These are phyloP conservation scores for Obba rivulosa DNA, from an alignment of 768 basidiomycete species.

Conservation along the genomic window DNA sequence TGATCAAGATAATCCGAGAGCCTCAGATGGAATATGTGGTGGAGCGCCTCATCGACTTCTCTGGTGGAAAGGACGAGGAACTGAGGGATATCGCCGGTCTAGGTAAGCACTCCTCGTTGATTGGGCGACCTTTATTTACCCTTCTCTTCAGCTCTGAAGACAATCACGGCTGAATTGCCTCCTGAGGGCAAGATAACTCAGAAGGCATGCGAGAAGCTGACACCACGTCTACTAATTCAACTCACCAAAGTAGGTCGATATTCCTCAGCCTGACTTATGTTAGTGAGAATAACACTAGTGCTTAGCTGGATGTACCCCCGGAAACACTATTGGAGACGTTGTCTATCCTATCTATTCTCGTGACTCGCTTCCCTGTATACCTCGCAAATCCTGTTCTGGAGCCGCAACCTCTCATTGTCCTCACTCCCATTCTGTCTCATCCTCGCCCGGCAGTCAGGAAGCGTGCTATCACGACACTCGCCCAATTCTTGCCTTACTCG, in stretches of 20 bases:
- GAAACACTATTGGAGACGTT: slow-evolving; percentile 82
- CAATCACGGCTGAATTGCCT: slow-evolving; percentile 87
- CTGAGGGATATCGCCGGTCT: slow-evolving; percentile 90
- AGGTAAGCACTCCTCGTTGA: slow-evolving; percentile 43
- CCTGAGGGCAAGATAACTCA: slow-evolving; percentile 74
- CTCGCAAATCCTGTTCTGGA: slow-evolving; percentile 47
- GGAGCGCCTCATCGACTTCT: slow-evolving; percentile 84
- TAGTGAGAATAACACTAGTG: background rate
- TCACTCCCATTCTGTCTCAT: slow-evolving; percentile 71
- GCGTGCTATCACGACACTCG: slow-evolving; percentile 81
- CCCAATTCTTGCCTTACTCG: slow-evolving; percentile 77
- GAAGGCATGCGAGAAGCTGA: slow-evolving; percentile 77
- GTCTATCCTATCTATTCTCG: slow-evolving; percentile 82
- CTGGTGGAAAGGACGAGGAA: slow-evolving; percentile 85
- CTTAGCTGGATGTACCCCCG: slow-evolving; percentile 61
- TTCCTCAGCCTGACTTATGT: background rate
- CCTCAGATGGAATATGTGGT: slow-evolving; percentile 80
- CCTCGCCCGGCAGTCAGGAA: slow-evolving; percentile 84
- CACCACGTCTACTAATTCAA: slow-evolving; percentile 77
- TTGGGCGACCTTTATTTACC: background rate
- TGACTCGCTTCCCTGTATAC: slow-evolving; percentile 74
- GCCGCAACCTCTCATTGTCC: slow-evolving; percentile 58
- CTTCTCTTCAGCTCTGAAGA: slow-evolving; percentile 70
- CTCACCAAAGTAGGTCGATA: slow-evolving; percentile 57
- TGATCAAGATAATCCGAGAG: slow-evolving; percentile 87